Conservation (phyloP, 2,329 filamentous ascomycete genomes). For the Fusarium avenaceum region DNA sequence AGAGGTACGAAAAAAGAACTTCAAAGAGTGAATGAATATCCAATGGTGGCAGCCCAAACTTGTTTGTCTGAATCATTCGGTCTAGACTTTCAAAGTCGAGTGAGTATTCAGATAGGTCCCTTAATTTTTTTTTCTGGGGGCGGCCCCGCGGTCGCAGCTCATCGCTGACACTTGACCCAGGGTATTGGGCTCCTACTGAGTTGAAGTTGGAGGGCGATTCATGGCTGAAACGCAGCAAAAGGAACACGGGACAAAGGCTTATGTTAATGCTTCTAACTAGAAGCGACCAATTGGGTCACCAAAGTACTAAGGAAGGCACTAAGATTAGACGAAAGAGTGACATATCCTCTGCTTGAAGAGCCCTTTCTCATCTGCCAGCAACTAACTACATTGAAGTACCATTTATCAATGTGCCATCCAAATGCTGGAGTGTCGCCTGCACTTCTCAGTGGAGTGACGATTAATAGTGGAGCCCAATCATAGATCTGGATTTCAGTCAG, state of each 20-base stretch:
- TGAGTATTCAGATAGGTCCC: conserved; percentile 36
- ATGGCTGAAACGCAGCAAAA: conserved; percentile 21
- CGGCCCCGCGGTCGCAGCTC: conserved; percentile 20
- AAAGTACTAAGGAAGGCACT: neutral
- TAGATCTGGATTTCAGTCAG: conserved; percentile 1
- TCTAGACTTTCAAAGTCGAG: conserved; percentile 28
- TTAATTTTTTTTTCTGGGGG: conserved; percentile 30
- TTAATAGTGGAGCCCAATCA: conserved; percentile 34
- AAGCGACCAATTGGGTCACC: conserved; percentile 7
- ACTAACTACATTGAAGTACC: neutral
- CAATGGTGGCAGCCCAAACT: conserved; percentile 9
- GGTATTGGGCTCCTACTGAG: neutral
- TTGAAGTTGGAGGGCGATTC: conserved; percentile 1
- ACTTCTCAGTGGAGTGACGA: conserved; percentile 11
- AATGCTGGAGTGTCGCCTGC: conserved; percentile 8
- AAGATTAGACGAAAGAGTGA: neutral
- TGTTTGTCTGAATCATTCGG: conserved; percentile 41
- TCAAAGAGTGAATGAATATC: conserved; percentile 27
- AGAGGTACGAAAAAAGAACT: conserved; percentile 8
- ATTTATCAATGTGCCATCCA: conserved; percentile 14
- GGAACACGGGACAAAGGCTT: conserved; percentile 4
- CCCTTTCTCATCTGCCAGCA: neutral
- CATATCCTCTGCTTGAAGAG: neutral
- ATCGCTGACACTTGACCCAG: neutral
- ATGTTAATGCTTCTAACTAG: neutral